Conservation (phyloP, 2,329 filamentous ascomycete species). For the Aspergillus alliaceus region DNA sequence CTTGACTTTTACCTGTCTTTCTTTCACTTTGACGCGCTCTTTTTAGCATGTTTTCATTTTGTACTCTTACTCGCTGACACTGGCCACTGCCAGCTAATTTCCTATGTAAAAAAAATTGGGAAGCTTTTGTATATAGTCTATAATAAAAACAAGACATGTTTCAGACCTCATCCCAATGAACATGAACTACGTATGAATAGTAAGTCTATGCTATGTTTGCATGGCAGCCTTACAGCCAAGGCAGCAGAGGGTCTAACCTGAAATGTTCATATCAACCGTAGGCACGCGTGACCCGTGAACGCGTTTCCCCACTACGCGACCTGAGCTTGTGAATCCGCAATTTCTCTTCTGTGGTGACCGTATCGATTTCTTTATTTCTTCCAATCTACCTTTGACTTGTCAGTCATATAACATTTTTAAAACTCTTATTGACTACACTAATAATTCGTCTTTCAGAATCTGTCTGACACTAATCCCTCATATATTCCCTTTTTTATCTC, state of each 20-base stretch:
- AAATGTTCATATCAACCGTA: constrained; percentile 33
- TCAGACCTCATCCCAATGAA: neutral
- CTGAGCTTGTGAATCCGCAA: constrained; percentile 24
- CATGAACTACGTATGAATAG: neutral
- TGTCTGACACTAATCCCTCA: neutral
- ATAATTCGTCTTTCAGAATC: neutral
- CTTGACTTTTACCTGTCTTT: constrained; percentile 4
- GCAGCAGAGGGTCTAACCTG: constrained; percentile 19
- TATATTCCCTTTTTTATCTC: constrained; percentile 10
- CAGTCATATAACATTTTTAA: neutral
- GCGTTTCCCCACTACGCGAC: constrained; percentile 29
- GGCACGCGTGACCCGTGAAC: constrained; percentile 27
- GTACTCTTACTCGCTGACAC: neutral
- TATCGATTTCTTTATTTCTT: neutral
- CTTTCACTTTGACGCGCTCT: neutral
- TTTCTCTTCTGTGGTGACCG: constrained; percentile 4
- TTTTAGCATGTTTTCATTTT: constrained; percentile 1
- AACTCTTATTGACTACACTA: neutral
- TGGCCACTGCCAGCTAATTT: constrained; percentile 3
- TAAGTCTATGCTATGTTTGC: too few species aligned
- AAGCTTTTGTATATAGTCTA: neutral
- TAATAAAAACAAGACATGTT: neutral
- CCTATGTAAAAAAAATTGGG: constrained; percentile 5
- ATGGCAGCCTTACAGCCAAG: constrained; percentile 18
- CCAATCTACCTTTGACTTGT: constrained; percentile 3